These are phyloP conservation scores for Colletotrichum sp. DNA, from an alignment of 2,329 filamentous ascomycete species.

Conservation along the genomic window DNA sequence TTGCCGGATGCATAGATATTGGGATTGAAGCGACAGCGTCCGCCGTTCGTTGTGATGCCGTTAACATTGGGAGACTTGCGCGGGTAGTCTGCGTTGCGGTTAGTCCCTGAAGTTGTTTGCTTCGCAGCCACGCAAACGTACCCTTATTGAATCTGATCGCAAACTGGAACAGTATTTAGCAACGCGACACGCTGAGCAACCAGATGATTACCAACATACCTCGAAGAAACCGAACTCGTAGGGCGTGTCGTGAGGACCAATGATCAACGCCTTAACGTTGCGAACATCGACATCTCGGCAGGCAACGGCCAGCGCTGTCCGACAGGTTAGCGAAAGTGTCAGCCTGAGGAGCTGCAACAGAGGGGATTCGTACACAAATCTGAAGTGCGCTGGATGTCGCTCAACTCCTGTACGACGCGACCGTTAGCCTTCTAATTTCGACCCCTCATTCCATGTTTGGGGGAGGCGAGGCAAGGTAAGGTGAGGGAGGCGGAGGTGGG, in stretches of 20 bases:
- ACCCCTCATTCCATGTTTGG: not conserved
- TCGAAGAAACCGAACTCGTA: conserved; percentile 99
- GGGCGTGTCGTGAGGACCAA: conserved; percentile 91
- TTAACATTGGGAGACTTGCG: conserved; percentile 65
- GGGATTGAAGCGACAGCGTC: conserved; percentile 89
- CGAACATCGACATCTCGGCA: conserved; percentile 89
- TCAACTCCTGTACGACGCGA: conserved; percentile 69
- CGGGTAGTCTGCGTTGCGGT: conserved; percentile 75
- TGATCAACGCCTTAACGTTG: conserved; percentile 84
- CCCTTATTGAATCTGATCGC: conserved; percentile 77
- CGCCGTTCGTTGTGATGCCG: conserved; percentile 86
- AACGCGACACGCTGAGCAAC: not conserved
- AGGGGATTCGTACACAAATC: conserved; percentile 73
- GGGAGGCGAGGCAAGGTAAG: not conserved
- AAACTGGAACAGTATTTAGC: conserved; percentile 61
- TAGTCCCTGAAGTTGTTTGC: not conserved
- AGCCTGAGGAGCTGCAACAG: not conserved
- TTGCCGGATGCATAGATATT: conserved; percentile 94
- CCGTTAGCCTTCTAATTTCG: conserved; percentile 1
- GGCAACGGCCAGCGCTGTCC: conserved; percentile 79
- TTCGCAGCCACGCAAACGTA: conserved; percentile 32
- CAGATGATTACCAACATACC: conserved; percentile 51
- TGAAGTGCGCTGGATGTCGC: conserved; percentile 80
- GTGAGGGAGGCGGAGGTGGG: not conserved
- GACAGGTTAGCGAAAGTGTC: conserved; percentile 1